Evolutionary conservation across 73 alveolate genomes (phyloP).

Genomic region (Durusdinium trenchii): DNA sequence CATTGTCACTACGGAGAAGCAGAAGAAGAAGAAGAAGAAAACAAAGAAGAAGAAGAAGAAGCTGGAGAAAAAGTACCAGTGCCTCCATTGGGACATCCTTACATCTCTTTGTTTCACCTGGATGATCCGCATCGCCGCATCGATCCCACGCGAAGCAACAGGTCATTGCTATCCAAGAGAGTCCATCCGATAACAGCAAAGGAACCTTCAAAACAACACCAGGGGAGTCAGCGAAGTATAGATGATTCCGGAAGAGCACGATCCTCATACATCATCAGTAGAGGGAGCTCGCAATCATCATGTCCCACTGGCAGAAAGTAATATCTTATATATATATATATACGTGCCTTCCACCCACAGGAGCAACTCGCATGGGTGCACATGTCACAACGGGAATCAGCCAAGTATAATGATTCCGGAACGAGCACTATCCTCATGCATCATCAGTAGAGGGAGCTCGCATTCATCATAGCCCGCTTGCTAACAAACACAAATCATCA

Average conservation of each 20-base stretch:
- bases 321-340: no score
- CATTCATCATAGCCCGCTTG: constrained; percentile 35
- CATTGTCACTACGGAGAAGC: no score
- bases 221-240: background rate
- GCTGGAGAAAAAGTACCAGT: no score
- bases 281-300: constrained; percentile 91
- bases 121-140: no score
- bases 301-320: background rate
- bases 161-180: no score
- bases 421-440: constrained; percentile 44
- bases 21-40: no score
- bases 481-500: background rate
- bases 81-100: no score
- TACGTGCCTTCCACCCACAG: background rate
- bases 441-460: constrained; percentile 93
- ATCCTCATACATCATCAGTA: constrained; percentile 41
- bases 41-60: no score
- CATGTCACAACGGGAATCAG: background rate
- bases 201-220: background rate
- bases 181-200: no score
- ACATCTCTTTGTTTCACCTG: no score
- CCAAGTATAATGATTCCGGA: constrained; percentile 72
- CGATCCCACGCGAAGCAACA: no score
- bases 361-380: background rate
- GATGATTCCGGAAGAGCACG: constrained; percentile 78